Evolutionary conservation across 305 asterid species (phyloP), one percentile per base, ranked within the genome.

Genomic region (Salvia sclarea): DNA sequence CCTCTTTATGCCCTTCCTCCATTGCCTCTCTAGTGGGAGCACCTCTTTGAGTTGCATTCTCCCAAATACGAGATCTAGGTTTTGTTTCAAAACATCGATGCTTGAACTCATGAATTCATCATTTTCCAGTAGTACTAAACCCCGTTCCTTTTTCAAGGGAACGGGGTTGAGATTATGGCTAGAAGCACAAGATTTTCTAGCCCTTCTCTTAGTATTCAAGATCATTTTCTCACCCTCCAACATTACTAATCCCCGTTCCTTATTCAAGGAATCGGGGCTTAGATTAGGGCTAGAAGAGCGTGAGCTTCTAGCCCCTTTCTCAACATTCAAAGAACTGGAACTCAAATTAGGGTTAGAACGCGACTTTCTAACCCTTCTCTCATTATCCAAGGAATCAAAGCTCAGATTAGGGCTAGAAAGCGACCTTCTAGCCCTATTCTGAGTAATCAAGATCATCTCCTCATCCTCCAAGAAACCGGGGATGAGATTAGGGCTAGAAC

Each of bases 61-160:
- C 61, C 89, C 88, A 52, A 89, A 87, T 2, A 90, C 92, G 50
- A 78, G 80, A 79, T 81, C 96, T 2, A 92, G 56, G 0, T 84
- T 86, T 50, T 82, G 83, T 74, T 88, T 89, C 73, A 92, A 75
- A 38, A 83, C 74, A 48, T 86, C 83, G 6, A 86, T 83, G 20
- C 87, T 90, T 3, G 87, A 86, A 73, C 90, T 86, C 95, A 87
- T 86, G 53, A 6, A 16, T 2, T 47, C 25, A 47, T 47, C 54
- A 17, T 47, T 10, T 47, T 47, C 54, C 24, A 47, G 6, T 7
- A 22, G 22, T 45, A 44, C 16, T 16, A 16, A 5, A 14, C 22
- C 22, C 45, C 20, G 55, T 48, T 77, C 85, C 45, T 72, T 66
- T 18, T 82, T 69, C 30, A 62, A 70, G 69, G 75, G 67, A n/a